These are phyloP conservation scores for Omphalotus guepiniiformis DNA, from an alignment of 768 basidiomycete species.

Conservation along the genomic window DNA sequence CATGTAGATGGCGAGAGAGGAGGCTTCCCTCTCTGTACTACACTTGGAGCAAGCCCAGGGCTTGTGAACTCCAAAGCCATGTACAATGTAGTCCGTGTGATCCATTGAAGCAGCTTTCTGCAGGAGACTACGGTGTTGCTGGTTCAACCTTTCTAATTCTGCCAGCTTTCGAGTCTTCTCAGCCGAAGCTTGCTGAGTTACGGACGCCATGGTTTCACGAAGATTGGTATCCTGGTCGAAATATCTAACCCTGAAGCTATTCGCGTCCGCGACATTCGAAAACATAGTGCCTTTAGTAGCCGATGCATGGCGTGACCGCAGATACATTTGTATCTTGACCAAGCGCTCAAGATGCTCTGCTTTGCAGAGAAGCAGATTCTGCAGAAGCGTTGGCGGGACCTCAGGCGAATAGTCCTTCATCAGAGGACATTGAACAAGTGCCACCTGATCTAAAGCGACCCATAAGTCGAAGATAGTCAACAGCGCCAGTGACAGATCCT, in stretches of 20 bases:
- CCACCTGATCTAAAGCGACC: conserved; percentile 40
- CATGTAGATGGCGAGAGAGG: conserved; percentile 23
- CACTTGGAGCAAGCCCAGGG: conserved; percentile 26
- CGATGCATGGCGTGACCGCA: conserved; percentile 20
- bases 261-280: conserved; percentile 8
- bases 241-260: conserved; percentile 30
- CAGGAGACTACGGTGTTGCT: conserved; percentile 15
- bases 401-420: conserved; percentile 43
- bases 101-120: conserved; percentile 4
- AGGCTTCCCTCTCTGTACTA: conserved; percentile 10
- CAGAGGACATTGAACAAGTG: conserved; percentile 30
- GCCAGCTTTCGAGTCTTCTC: conserved; percentile 21
- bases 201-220: conserved; percentile 16
- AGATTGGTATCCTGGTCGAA: conserved; percentile 24
- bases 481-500: conserved; percentile 38
- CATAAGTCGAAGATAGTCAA: conserved; percentile 44
- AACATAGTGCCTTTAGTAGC: conserved; percentile 31
- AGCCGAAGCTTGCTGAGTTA: too few species aligned
- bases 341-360: conserved; percentile 20
- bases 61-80: too few species aligned
- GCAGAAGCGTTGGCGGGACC: conserved; percentile 32
- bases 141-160: conserved; percentile 23
- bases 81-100: too few species aligned
- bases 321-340: too few species aligned
- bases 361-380: conserved; percentile 36